Evolutionary conservation across 495 filamentous ascomycete genomes (phyloP).

Genomic region (Saxophila tyrrhenica): DNA sequence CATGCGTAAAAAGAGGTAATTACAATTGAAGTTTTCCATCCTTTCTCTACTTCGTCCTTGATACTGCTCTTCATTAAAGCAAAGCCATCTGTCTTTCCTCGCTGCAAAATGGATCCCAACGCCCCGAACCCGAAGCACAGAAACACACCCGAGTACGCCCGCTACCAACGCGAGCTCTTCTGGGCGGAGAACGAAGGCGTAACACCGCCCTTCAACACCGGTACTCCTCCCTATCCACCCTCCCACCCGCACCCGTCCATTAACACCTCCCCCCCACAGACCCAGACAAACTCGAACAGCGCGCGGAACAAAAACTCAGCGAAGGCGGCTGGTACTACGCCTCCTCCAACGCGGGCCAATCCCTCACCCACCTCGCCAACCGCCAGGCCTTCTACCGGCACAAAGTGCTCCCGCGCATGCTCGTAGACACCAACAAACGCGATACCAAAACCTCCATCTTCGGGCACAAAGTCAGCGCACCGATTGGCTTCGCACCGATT

Average conservation of each 20-base stretch:
- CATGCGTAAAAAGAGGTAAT: too few relatives aligned
- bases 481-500: constrained; percentile 54
- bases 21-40: too few relatives aligned
- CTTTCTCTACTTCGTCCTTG: too few relatives aligned
- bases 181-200: constrained; percentile 46
- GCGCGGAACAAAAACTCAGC: constrained; percentile 45
- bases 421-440: constrained; percentile 49
- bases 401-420: constrained; percentile 50
- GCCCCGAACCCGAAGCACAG: constrained; percentile 46
- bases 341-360: constrained; percentile 54
- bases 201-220: constrained; percentile 46
- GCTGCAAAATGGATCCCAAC: constrained; percentile 35
- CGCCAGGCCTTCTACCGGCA: constrained; percentile 59
- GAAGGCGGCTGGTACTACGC: constrained; percentile 49
- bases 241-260: neutral
- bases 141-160: constrained; percentile 48
- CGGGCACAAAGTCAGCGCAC: constrained; percentile 46
- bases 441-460: constrained; percentile 51
- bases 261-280: constrained; percentile 28
- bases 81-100: neutral
- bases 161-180: constrained; percentile 54
- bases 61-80: too few relatives aligned
- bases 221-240: neutral
- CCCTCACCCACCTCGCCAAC: constrained; percentile 54
- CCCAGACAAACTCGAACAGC: constrained; percentile 45